phyloP scores from a whole-genome alignment of 2,329 filamentous ascomycete genomes.

The Monilinia vaccinii-corymbosi region DNA sequence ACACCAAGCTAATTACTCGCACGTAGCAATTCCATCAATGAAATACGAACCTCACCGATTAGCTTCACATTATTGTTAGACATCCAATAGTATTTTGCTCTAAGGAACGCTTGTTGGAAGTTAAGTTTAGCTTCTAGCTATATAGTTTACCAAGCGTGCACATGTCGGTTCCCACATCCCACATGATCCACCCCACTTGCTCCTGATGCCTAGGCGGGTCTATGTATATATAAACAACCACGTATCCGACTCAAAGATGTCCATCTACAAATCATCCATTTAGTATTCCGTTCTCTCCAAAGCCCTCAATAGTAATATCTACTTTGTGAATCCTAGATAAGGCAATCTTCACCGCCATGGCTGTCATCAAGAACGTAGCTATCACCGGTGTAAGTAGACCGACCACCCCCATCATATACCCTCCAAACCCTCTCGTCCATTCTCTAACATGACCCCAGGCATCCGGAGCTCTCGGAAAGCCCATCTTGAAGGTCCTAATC shows the following conservation, averaged over 20 bases:
- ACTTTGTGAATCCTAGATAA: background rate
- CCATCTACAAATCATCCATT: background rate
- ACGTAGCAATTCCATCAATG: no score
- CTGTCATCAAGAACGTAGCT: constrained; percentile 23
- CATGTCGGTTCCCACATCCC: background rate
- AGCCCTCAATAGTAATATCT: background rate
- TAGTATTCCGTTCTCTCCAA: background rate
- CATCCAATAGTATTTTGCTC: no score
- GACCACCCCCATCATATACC: background rate
- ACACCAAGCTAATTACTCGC: no score
- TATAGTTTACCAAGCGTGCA: background rate
- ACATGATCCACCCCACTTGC: no score
- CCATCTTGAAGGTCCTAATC: constrained; percentile 20
- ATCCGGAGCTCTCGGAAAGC: constrained; percentile 20
- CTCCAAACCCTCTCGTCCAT: no score
- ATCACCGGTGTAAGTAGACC: constrained; percentile 19
- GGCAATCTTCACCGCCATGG: constrained; percentile 14
- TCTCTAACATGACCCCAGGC: constrained; percentile 14
- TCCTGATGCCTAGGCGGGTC: no score
- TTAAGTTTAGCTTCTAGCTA: no score
- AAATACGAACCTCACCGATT: no score
- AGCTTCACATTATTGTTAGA: no score
- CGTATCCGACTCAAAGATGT: background rate
- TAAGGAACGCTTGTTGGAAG: no score
- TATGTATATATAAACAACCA: background rate